Evolutionary conservation across 306 rosid species (phyloP).

Genomic region (Quercus ilex): DNA sequence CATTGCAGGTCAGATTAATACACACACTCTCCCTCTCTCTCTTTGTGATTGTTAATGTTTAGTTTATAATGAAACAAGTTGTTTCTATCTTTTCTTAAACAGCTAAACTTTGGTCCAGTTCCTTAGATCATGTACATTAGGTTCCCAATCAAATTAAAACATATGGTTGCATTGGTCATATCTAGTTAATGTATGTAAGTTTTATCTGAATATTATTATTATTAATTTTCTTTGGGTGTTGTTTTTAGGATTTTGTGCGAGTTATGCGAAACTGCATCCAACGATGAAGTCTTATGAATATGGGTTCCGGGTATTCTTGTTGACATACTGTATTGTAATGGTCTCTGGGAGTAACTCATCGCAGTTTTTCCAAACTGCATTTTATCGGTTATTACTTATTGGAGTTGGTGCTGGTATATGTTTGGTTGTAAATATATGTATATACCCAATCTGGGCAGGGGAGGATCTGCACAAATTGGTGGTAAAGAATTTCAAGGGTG

Average conservation of each 20-base stretch:
- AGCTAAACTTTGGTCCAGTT: too few relatives aligned
- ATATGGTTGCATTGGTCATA: too few relatives aligned
- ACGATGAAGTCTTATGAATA: slow-evolving; percentile 72
- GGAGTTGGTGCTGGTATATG: slow-evolving; percentile 64
- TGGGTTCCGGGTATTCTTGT: slow-evolving; percentile 71
- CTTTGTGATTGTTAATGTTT: background rate
- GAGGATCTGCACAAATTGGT: slow-evolving; percentile 84
- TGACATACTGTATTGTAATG: slow-evolving; percentile 70
- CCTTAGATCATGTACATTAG: too few relatives aligned
- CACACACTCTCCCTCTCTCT: too few relatives aligned
- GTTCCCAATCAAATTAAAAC: too few relatives aligned
- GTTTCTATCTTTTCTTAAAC: background rate
- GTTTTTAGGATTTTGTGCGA: slow-evolving; percentile 51
- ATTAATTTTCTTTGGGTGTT: background rate
- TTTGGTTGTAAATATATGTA: slow-evolving; percentile 51
- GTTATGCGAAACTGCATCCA: slow-evolving; percentile 53
- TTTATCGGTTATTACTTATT: slow-evolving; percentile 58
- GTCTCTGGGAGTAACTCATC: slow-evolving; percentile 45
- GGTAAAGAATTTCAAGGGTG: slow-evolving; percentile 61
- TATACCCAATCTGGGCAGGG: slow-evolving; percentile 78
- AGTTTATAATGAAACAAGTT: background rate
- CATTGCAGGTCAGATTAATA: slow-evolving; percentile 50
- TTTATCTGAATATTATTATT: too few relatives aligned
- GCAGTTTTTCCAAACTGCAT: slow-evolving; percentile 52
- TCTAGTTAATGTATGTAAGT: too few relatives aligned